Percentiles rank a stretch among this genome's conserved stretches.
Evolutionary conservation across 768 basidiomycete genomes (phyloP).

Genomic region (Dioszegia hungarica): DNA sequence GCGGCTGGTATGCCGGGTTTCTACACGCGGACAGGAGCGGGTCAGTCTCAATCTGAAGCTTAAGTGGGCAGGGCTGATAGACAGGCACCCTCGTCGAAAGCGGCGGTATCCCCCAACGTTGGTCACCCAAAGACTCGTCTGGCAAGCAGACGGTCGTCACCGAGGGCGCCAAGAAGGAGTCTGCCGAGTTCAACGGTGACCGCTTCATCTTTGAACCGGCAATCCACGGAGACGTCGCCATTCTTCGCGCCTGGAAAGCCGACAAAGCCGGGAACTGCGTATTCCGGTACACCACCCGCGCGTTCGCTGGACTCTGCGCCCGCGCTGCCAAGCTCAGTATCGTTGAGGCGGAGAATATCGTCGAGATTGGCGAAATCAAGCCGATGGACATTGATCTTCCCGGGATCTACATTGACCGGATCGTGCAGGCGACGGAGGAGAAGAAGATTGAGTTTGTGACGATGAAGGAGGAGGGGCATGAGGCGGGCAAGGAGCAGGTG

Average conservation of each 20-base stretch:
- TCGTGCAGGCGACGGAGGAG: constrained; percentile 40
- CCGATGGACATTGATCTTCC: constrained; percentile 45
- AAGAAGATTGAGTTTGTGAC: constrained; percentile 46
- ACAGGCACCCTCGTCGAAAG: constrained; percentile 43
- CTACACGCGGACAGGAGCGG: constrained; percentile 41
- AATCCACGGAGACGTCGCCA: constrained; percentile 46
- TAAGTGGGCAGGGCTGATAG: too few species aligned
- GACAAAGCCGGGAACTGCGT: constrained; percentile 48
- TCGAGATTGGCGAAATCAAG: constrained; percentile 42
- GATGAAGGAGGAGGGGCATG: constrained; percentile 22
- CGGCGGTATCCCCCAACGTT: constrained; percentile 38
- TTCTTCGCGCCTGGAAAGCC: constrained; percentile 45
- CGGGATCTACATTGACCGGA: constrained; percentile 46
- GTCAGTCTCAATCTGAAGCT: too few species aligned
- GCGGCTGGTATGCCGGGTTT: constrained; percentile 44
- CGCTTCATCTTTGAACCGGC: constrained; percentile 43
- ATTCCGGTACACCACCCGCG: constrained; percentile 46
- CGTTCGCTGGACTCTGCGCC: constrained; percentile 41
- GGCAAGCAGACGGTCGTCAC: constrained; percentile 32
- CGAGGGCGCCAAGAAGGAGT: constrained; percentile 37
- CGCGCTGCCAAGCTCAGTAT: constrained; percentile 41
- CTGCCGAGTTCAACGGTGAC: constrained; percentile 33
- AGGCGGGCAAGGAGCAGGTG: not conserved
- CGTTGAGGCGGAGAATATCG: constrained; percentile 42
- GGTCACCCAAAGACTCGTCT: constrained; percentile 21